These are phyloP conservation scores for Phialophora verrucosa DNA, from an alignment of 2,329 filamentous ascomycete genomes.

Conservation along the genomic window DNA sequence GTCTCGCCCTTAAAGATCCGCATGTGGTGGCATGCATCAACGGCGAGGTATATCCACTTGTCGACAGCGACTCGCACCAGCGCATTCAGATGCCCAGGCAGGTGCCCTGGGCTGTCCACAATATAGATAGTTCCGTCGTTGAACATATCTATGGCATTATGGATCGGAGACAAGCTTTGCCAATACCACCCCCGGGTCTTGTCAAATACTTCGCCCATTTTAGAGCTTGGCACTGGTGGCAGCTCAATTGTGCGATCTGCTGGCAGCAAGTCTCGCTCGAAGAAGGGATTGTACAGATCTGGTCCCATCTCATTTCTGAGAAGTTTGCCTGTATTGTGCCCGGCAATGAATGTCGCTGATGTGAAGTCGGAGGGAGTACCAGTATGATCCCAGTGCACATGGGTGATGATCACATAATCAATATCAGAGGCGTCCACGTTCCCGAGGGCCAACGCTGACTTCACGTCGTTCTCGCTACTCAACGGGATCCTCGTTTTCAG, in stretches of 20 bases:
- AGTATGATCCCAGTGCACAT: slow-evolving; percentile 65
- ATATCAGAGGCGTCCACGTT: slow-evolving; percentile 44
- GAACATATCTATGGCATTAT: slow-evolving; percentile 52
- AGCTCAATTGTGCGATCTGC: slow-evolving; percentile 36
- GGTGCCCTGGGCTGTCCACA: slow-evolving; percentile 41
- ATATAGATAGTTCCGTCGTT: slow-evolving; percentile 40
- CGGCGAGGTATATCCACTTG: slow-evolving; percentile 58
- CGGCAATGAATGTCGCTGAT: slow-evolving; percentile 57
- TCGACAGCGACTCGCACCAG: slow-evolving; percentile 40
- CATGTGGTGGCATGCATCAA: slow-evolving; percentile 61
- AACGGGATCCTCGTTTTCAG: slow-evolving; percentile 54
- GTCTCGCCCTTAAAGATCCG: slow-evolving; percentile 59
- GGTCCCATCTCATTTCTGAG: slow-evolving; percentile 52
- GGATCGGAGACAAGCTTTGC: slow-evolving; percentile 52
- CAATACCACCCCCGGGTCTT: slow-evolving; percentile 44
- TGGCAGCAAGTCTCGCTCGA: slow-evolving; percentile 37
- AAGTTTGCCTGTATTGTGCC: slow-evolving; percentile 53
- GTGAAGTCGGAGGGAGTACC: slow-evolving; percentile 61
- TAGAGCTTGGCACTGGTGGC: slow-evolving; percentile 37
- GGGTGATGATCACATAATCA: slow-evolving; percentile 56
- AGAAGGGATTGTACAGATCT: slow-evolving; percentile 47
- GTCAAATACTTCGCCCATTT: slow-evolving; percentile 47
- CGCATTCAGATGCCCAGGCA: slow-evolving; percentile 42
- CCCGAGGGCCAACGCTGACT: slow-evolving; percentile 47
- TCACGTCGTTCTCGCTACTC: slow-evolving; percentile 53